Base-by-base conservation (phyloP, 371 early-diverging fungal genomes). In the Choanephora cucurbitarum region DNA sequence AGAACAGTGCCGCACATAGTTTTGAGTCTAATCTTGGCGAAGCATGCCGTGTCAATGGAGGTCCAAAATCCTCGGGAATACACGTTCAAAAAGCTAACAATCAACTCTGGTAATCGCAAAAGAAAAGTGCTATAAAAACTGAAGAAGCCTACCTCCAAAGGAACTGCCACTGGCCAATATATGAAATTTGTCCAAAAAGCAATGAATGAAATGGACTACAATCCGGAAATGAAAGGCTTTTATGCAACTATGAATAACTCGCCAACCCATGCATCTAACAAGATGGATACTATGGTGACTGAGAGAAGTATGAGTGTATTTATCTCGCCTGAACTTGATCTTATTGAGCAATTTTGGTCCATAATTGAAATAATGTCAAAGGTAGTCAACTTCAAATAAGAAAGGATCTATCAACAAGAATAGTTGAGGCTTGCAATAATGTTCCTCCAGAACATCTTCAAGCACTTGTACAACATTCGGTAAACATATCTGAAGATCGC, bases 21-120 rank as follows among this genome's bases (percentile, higher is more conserved):
- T 39, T 50, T 60, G 17, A 55, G 51, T 46, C 55, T 52, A 33
- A 39, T 50, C 42, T 55, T 41, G 21, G 41, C 51, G 34, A 53
- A 54, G 23, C 49, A 52, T 60, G 60, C 53, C 43, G 54, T 60
- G 28, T 54, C 44, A 60, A 60, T 53, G 60, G 50, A 52, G 46
- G 41, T 58, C 42, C 10, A 50, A 33, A 57, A 57, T 49, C 57
- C 50, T 3, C 57, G 49, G 22, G 49, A 57, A n/a, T 43, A 49
- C 44, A 31, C 44, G 23, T 43, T 34, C 6, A 57, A 57, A 49
- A 43, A 10, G 28, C 18, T 57, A 42, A 60, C 48, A 11, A 60
- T 60, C n/a, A 44, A 52, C 53, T 13, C 21, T 50, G 31, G 37
- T 19, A 55, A 60, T 50, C 51, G 49, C 37, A 49, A 60, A 55